Evolutionary conservation across 2,329 filamentous ascomycete genomes (phyloP), one percentile per base, ranked within the genome.

Genomic region (Penicillium polonicum): DNA sequence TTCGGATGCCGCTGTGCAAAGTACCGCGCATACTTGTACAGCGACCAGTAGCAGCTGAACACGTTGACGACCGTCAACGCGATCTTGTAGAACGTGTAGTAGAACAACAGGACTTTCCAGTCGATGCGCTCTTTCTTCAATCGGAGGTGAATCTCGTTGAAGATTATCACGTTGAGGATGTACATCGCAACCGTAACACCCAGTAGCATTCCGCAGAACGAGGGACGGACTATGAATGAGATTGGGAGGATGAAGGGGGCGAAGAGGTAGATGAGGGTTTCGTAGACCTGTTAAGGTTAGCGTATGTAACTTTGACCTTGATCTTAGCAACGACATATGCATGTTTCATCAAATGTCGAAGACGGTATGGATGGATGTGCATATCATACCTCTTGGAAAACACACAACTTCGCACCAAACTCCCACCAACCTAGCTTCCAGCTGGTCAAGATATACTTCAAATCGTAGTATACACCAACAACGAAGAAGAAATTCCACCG

Each of bases 1-100:
- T 79, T 80, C 1, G 78, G 78, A 55, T 81, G 80, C 17, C 77
- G 72, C 38, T 72, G 72, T 9, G 78, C 76, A 57, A 81, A 81
- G 61, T 80, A 81, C 1, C 70, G 69, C 0, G 77, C 78, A 60
- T 80, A 81, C 49, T 75, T 77, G 63, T 72, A 78, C 6, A 79
- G 62, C 2, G 75, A 76, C 70, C 72, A 76, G 60, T 33, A 33
- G 12, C 31, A 33, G 31, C 31, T 33, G 31, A 33, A 33, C 5
- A 33, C 31, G 12, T 33, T 33, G 31, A 33, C 31, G 12, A 33
- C 31, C 12, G 31, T 33, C 31, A 33, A 33, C 12, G 31, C 31
- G 12, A 33, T 33, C 31, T 33, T 33, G 31, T 33, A 33, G 31
- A 33, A 33, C 12, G 31, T 33, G 12, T 33, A 33, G 12, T 33